Conservation (phyloP, 1,284 basidiomycete species). For the Rhodotorula sp. region DNA sequence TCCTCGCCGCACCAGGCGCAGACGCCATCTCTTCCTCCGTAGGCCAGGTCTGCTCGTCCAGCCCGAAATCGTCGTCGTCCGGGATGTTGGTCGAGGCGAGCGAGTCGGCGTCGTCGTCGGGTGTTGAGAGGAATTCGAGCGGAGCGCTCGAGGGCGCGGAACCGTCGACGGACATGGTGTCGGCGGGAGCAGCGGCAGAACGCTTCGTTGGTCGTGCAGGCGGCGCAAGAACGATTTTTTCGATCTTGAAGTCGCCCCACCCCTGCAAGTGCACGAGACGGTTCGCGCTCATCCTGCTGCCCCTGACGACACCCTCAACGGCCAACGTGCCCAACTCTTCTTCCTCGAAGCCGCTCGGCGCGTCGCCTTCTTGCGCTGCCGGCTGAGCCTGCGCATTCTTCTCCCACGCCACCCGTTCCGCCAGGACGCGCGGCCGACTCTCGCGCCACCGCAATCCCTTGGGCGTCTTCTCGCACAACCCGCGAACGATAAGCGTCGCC, state of each 20-base stretch:
- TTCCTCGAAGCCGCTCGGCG: conserved; percentile 44
- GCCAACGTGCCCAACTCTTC: conserved; percentile 57
- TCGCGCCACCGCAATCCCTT: conserved; percentile 75
- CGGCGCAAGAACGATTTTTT: conserved; percentile 29
- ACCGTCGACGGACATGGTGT: conserved; percentile 31
- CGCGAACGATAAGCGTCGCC: conserved; percentile 65
- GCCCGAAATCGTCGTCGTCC: conserved; percentile 73
- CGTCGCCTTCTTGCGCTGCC: conserved; percentile 54
- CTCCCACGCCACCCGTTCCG: conserved; percentile 57
- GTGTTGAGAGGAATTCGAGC: conserved; percentile 50
- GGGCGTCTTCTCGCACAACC: conserved; percentile 70
- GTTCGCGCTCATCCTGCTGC: conserved; percentile 73
- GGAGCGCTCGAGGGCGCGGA: conserved; percentile 53
- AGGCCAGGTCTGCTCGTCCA: conserved; percentile 97
- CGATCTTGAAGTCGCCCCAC: conserved; percentile 81
- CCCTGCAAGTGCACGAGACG: conserved; percentile 85
- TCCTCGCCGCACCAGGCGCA: conserved; percentile 47
- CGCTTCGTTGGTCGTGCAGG: conserved; percentile 19
- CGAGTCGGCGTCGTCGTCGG: conserved; percentile 73
- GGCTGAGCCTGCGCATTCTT: conserved; percentile 10
- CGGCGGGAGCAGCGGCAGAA: conserved; percentile 1
- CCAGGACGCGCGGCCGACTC: conserved; percentile 73
- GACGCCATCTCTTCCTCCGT: conserved; percentile 90
- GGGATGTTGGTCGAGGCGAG: conserved; percentile 71
- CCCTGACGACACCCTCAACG: conserved; percentile 81